Evolutionary conservation across 192 early-diverging fungal species (phyloP), one percentile per base, ranked within the genome.

Genomic region (Funneliformis mosseae): DNA sequence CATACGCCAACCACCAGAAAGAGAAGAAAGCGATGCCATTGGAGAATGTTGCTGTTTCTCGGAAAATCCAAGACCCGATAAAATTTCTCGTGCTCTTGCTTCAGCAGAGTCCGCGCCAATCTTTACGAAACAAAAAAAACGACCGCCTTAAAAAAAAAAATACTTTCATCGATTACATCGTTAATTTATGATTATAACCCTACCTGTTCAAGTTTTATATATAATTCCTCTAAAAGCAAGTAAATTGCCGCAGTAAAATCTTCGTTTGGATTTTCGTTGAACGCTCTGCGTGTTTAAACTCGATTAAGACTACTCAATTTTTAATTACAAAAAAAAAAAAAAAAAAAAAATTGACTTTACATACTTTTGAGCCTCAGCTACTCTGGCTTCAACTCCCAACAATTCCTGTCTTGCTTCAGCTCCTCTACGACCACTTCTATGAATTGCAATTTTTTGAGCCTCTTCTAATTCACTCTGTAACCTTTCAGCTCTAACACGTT

Each of bases 1-100:
- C 88, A 96, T 98, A 77, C 91, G 88, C 96, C 96, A 98, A 46
- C 96, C 97, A 79, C 97, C 96, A 14, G 91, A 92, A 48, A 94
- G 89, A 46, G 86, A 80, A 16, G 85, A 81, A 4, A 86, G 88
- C 8, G 83, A 82, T 50, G 89, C 89, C 81, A 97, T 92, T 10
- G 92, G 85, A 43, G 90, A 83, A 45, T 90, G 83, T 61, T 90
- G 91, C 85, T 90, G 87, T 46, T 85, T 86, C 21, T 88, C 83
- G 5, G 88, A 81, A 64, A 98, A 95, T 2, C 93, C 95, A 50
- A 98, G 86, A 68, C 94, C 91, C 23, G 81, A 82, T 46, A 97
- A 85, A 62, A 98, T 92, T 61, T 89, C 88, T 8, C 88, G 85
- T 21, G 93, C 95, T 43, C 88, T 88, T 14, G 91, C 86, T 80